A percentile compares a stretch with the other conserved stretches of the same genome.
These are phyloP conservation scores for Capsella rubella DNA, from an alignment of 441 rosid genomes.

Conservation along the genomic window DNA sequence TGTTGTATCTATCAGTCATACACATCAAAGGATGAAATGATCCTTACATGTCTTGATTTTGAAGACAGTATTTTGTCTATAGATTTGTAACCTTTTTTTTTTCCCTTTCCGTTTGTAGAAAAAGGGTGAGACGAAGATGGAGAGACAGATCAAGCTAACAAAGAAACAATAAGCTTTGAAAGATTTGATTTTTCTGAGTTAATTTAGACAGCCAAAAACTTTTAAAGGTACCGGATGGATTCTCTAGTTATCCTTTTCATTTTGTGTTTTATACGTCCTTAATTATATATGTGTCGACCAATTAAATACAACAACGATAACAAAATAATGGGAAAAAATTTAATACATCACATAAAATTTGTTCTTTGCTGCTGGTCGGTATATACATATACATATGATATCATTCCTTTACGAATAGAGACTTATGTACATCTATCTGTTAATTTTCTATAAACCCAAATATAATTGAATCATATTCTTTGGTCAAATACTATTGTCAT, in stretches of 20 bases:
- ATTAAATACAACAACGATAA: background rate
- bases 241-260: slow-evolving; percentile 18
- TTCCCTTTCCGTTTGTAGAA: slow-evolving; percentile 1
- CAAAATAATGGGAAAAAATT: background rate
- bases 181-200: background rate
- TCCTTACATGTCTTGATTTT: slow-evolving; percentile 3
- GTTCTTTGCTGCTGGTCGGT: slow-evolving; percentile 11
- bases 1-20: slow-evolving; percentile 3
- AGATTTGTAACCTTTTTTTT: background rate
- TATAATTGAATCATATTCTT: background rate
- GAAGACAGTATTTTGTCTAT: background rate
- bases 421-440: background rate
- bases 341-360: slow-evolving; percentile 4
- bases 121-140: slow-evolving; percentile 10
- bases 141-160: background rate
- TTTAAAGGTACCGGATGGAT: slow-evolving; percentile 6
- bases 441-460: too few relatives aligned
- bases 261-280: background rate
- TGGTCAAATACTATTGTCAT: background rate
- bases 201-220: background rate
- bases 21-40: slow-evolving; percentile 13
- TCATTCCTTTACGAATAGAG: background rate
- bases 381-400: background rate
- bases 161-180: slow-evolving; percentile 6
- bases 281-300: background rate